Evolutionary conservation across 257 asterid genomes (phyloP).

Genomic region (Solanum gandarillasii): DNA sequence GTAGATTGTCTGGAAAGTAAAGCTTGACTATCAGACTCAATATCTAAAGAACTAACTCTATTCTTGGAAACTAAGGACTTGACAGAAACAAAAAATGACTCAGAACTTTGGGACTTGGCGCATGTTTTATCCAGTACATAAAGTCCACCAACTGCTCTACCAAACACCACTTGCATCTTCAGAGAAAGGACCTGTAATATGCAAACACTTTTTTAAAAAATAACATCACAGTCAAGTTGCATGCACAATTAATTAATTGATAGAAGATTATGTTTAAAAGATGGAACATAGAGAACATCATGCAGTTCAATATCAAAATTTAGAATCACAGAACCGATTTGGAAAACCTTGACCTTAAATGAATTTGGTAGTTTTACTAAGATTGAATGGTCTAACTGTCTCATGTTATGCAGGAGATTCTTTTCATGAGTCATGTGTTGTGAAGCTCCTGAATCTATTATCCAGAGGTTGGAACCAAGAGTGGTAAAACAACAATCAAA

Average conservation of each 20-base stretch:
- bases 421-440: neutral
- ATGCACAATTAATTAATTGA: neutral
- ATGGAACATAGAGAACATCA: neutral
- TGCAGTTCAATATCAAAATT: neutral
- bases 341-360: neutral
- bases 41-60: neutral
- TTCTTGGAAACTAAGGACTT: neutral
- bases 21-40: neutral
- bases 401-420: neutral
- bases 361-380: neutral
- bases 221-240: neutral
- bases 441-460: too few species aligned
- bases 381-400: neutral
- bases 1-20: neutral
- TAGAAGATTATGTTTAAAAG: neutral
- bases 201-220: neutral
- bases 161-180: neutral
- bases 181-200: neutral
- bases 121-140: neutral
- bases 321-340: neutral
- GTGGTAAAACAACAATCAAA: neutral
- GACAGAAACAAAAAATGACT: neutral
- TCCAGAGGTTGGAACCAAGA: too few species aligned
- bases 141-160: neutral
- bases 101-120: neutral